Evolutionary conservation across 2,329 filamentous ascomycete genomes (phyloP), one percentile per base, ranked within the genome.

Genomic region (Neofusicoccum umdonicola): DNA sequence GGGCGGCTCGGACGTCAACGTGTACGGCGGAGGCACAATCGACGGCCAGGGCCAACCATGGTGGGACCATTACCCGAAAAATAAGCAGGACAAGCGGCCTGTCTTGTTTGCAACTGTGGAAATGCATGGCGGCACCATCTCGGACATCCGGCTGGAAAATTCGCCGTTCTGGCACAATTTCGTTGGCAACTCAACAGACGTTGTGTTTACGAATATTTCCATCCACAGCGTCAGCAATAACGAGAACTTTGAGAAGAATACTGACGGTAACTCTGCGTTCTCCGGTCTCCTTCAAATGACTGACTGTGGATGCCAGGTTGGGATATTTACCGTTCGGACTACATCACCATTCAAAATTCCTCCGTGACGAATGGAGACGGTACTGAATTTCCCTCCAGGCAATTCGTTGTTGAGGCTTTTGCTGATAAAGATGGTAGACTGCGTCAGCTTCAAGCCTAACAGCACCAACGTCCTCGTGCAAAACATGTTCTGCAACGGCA

Each of bases 381-480:
- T 57, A 27, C 37, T 5, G 6, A 1, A 7, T 31, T 31, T 31
- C 27, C 7, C 27, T 1, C 6, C 27, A 31, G 27, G 4, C 4
- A 31, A 5, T 31, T 31, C 6, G 27, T 31, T 7, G 27, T 39
- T 27, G 22, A 17, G 12, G 4, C 3, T 1, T 27, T 13, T 5
- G 15, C 47, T 50, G 22, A 50, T 22, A 34, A 4, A 13, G 11
- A n/a, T 5, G 11, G 13, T 39, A 57, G 54, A 91, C 72, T 91
- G 89, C 66, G 86, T 91, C 12, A 88, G 87, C 0, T 91, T 91
- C 82, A 91, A 91, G 75, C 88, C 88, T 19, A 91, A 91, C 73
- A 87, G 84, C 69, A 90, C 87, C 45, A 83, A 90, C 67, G 85
- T 91, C 6, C 74, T 91, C 4, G 84, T 91, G 6, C 87, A 90